Percentiles rank a stretch among this genome's conserved stretches.
These are phyloP conservation scores for Neospermospora avenae DNA, from an alignment of 2,329 filamentous ascomycete genomes.

Conservation along the genomic window DNA sequence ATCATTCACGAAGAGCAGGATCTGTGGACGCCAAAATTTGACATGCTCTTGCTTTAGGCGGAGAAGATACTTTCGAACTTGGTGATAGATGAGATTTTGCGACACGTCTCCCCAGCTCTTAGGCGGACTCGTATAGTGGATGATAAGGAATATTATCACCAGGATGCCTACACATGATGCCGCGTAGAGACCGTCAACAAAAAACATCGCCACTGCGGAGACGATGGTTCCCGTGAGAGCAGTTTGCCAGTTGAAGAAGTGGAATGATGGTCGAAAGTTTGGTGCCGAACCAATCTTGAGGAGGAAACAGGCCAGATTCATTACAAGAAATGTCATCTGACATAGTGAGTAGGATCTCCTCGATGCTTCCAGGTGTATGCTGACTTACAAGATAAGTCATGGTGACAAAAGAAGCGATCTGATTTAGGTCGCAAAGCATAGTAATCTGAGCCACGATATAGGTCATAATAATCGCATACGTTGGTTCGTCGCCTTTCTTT, in stretches of 20 bases:
- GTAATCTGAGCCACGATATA: conserved; percentile 74
- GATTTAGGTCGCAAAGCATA: conserved; percentile 79
- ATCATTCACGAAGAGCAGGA: conserved; percentile 79
- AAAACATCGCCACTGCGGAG: conserved; percentile 82
- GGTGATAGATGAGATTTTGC: conserved; percentile 83
- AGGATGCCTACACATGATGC: conserved; percentile 70
- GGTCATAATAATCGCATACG: conserved; percentile 72
- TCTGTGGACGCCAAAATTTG: conserved; percentile 90
- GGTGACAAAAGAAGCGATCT: conserved; percentile 84
- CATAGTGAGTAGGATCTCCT: not conserved
- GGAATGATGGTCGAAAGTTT: conserved; percentile 84
- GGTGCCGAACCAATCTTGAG: conserved; percentile 84
- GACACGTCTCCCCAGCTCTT: conserved; percentile 91
- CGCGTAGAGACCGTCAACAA: conserved; percentile 70
- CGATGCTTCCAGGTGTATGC: not conserved
- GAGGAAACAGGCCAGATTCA: conserved; percentile 82
- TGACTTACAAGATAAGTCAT: conserved; percentile 73
- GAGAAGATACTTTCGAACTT: conserved; percentile 83
- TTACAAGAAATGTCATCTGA: conserved; percentile 84
- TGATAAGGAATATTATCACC: conserved; percentile 74
- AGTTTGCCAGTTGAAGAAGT: conserved; percentile 85
- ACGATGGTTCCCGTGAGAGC: conserved; percentile 71
- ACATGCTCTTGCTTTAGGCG: conserved; percentile 84
- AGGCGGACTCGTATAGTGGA: conserved; percentile 80
- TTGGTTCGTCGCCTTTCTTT: conserved; percentile 68